Percentiles rank a stretch among this genome's conserved stretches.
Evolutionary conservation across 1,284 basidiomycete genomes (phyloP).

Genomic region (Rhodofomes roseus): DNA sequence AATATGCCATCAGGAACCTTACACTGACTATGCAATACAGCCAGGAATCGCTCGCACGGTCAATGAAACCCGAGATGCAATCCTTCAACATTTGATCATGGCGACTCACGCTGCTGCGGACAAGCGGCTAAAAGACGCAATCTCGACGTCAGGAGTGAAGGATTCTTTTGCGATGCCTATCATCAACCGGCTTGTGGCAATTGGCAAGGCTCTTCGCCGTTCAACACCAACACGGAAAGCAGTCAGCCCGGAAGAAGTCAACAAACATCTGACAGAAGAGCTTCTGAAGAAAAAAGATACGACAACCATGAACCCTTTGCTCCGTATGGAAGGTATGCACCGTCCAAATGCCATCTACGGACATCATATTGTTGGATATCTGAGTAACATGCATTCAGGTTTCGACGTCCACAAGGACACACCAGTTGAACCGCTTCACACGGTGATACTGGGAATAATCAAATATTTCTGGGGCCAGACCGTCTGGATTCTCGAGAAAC

Average conservation of each 20-base stretch:
- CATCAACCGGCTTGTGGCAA: not conserved
- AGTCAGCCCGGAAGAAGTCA: not conserved
- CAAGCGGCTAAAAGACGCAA: not conserved
- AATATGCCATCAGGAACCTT: no score
- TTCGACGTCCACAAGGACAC: constrained; percentile 26
- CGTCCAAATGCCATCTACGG: no score
- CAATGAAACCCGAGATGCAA: constrained; percentile 7
- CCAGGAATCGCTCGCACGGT: constrained; percentile 9
- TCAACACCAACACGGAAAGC: not conserved
- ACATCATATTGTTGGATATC: not conserved
- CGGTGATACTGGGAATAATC: constrained; percentile 28
- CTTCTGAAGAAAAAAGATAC: not conserved
- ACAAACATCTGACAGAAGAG: not conserved
- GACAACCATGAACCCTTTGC: not conserved
- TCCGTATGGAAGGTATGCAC: not conserved
- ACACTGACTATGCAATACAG: no score
- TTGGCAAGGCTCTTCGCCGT: not conserved
- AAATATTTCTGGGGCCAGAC: constrained; percentile 35
- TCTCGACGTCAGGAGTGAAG: not conserved
- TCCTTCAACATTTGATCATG: not conserved
- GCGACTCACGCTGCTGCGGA: constrained; percentile 4
- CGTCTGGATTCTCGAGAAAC: constrained; percentile 18
- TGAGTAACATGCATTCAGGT: constrained; percentile 6
- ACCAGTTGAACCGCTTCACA: constrained; percentile 30
- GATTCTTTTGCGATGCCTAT: not conserved